phyloP scores from a whole-genome alignment of 495 filamentous ascomycete genomes.

The Neurospora sp. region DNA sequence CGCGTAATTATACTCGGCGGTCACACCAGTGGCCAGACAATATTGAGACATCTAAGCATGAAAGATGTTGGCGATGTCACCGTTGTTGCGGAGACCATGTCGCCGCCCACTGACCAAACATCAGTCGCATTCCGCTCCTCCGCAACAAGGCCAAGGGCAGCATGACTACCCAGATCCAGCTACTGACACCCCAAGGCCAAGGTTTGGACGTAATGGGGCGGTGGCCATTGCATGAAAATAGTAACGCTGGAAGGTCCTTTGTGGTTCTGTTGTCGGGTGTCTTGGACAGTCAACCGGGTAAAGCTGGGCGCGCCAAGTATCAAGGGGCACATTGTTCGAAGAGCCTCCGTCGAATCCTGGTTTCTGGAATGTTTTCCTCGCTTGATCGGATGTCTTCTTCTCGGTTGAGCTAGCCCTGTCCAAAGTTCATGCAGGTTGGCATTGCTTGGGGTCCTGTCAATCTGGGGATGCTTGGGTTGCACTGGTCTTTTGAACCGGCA shows the following conservation, averaged over 20 bases:
- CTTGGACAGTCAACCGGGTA: neutral
- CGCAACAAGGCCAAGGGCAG: neutral
- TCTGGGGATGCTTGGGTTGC: neutral
- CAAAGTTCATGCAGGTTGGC: neutral
- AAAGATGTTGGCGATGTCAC: neutral
- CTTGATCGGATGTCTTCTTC: neutral
- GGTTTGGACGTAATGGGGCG: neutral
- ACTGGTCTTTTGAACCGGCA: neutral
- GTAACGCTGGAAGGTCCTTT: neutral
- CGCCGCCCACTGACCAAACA: neutral
- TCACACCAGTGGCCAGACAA: neutral
- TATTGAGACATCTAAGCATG: neutral
- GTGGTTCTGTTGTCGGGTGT: neutral
- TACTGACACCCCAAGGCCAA: neutral
- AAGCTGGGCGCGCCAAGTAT: neutral
- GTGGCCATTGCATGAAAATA: neutral
- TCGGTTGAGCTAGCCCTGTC: neutral
- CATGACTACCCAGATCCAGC: neutral
- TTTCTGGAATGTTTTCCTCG: slow-evolving; percentile 1
- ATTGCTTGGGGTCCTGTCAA: neutral
- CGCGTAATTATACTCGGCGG: neutral
- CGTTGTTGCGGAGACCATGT: neutral
- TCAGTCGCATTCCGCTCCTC: slow-evolving; percentile 18
- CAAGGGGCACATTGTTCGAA: neutral
- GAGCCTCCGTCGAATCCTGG: neutral